These are phyloP conservation scores for Gymnopilus junonius DNA, from an alignment of 768 basidiomycete species.

Conservation along the genomic window DNA sequence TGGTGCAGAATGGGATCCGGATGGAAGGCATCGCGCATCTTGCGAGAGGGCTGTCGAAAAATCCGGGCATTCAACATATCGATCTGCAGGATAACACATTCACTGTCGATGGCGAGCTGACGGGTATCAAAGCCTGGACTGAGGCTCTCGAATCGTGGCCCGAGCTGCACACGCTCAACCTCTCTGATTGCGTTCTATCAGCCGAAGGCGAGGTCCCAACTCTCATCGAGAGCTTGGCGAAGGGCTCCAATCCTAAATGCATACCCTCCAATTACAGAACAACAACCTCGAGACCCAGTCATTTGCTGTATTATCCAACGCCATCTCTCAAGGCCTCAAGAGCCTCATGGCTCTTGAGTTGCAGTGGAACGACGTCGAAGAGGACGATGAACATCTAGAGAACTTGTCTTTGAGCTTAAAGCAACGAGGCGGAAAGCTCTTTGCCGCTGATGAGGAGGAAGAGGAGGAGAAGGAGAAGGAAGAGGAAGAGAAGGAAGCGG, in stretches of 20 bases:
- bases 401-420: conserved; percentile 58
- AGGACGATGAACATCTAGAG: conserved; percentile 67
- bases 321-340: conserved; percentile 62
- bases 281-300: conserved; percentile 82
- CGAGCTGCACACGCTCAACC: conserved; percentile 74
- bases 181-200: conserved; percentile 91
- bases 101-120: conserved; percentile 57
- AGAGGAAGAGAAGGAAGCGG: conserved; percentile 51
- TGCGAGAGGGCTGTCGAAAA: conserved; percentile 73
- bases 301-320: conserved; percentile 68
- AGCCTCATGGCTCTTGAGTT: conserved; percentile 75
- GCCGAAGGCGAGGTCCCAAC: conserved; percentile 78
- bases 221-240: conserved; percentile 61
- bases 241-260: conserved; percentile 77
- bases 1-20: conserved; percentile 98
- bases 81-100: conserved; percentile 95
- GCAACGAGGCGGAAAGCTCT: conserved; percentile 67
- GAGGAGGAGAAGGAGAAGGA: conserved; percentile 72
- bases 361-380: conserved; percentile 90
- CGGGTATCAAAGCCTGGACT: conserved; percentile 62
- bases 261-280: conserved; percentile 85
- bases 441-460: conserved; percentile 81
- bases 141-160: conserved; percentile 73
- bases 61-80: conserved; percentile 68
- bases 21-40: conserved; percentile 88